These are phyloP conservation scores for Volvox africanus DNA, from an alignment of 139 green algal species.

Conservation along the genomic window DNA sequence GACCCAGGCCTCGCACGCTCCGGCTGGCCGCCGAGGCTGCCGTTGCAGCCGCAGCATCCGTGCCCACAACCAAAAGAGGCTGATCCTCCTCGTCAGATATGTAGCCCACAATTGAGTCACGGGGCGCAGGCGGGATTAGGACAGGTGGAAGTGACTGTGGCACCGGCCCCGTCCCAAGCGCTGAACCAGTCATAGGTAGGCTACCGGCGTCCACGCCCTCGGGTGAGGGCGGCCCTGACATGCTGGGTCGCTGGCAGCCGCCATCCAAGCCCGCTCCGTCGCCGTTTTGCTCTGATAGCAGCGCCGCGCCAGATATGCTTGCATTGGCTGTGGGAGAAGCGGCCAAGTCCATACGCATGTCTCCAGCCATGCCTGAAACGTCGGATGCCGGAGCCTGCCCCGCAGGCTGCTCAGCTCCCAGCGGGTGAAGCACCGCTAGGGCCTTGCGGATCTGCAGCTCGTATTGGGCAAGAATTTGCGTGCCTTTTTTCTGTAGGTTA, in stretches of 20 bases:
- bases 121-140: constrained; percentile 44
- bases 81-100: constrained; percentile 46
- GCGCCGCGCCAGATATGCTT: neutral
- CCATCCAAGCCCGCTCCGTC: neutral
- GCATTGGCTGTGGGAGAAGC: neutral
- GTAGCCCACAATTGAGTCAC: constrained; percentile 46
- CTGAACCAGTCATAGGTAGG: neutral
- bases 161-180: no score
- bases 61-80: neutral
- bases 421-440: constrained; percentile 59
- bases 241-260: neutral
- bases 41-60: neutral
- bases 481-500: constrained; percentile 57
- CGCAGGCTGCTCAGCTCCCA: neutral
- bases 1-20: neutral
- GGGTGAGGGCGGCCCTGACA: constrained; percentile 12
- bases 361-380: neutral
- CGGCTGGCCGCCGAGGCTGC: constrained; percentile 19
- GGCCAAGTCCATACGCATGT: neutral
- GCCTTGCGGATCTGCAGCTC: constrained; percentile 66
- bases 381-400: neutral
- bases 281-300: constrained; percentile 23
- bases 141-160: neutral
- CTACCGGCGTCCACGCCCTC: neutral
- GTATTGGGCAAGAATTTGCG: constrained; percentile 57